Conservation (phyloP, 148 eudicot species). For the Nepenthes mirabilis region DNA sequence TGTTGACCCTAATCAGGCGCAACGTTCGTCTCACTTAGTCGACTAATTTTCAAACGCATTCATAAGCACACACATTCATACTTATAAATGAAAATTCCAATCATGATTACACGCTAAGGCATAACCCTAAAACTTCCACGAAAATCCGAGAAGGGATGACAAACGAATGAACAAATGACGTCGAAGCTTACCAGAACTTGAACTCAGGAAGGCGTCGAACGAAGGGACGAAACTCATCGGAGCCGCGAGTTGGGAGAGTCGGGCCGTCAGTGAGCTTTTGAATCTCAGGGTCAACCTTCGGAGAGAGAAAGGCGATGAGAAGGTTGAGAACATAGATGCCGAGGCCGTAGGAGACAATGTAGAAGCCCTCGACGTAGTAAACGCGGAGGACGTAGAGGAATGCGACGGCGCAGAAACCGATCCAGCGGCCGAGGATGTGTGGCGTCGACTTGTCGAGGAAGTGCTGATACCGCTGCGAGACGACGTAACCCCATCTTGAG, state of each 20-base stretch:
- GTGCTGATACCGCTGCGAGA: slow-evolving; percentile 30
- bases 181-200: slow-evolving; percentile 28
- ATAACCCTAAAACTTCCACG: not conserved
- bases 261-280: slow-evolving; percentile 32
- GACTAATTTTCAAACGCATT: too few species aligned
- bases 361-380: slow-evolving; percentile 33
- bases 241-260: slow-evolving; percentile 27
- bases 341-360: slow-evolving; percentile 42
- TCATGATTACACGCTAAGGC: too few species aligned
- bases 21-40: too few species aligned
- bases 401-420: slow-evolving; percentile 20
- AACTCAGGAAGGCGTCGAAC: slow-evolving; percentile 50
- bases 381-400: slow-evolving; percentile 26
- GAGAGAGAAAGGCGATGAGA: slow-evolving; percentile 48
- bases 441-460: slow-evolving; percentile 38
- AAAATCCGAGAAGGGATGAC: not conserved
- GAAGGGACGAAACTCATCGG: slow-evolving; percentile 52
- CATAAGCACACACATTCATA: too few species aligned
- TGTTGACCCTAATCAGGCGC: too few species aligned
- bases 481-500: slow-evolving; percentile 16
- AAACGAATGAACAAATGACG: not conserved
- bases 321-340: slow-evolving; percentile 47
- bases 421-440: slow-evolving; percentile 34
- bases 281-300: slow-evolving; percentile 41
- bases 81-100: too few species aligned